Percentiles rank a stretch among this genome's conserved stretches.
phyloP scores from a whole-genome alignment of 495 filamentous ascomycete genomes.

The Sporormia fimetaria region DNA sequence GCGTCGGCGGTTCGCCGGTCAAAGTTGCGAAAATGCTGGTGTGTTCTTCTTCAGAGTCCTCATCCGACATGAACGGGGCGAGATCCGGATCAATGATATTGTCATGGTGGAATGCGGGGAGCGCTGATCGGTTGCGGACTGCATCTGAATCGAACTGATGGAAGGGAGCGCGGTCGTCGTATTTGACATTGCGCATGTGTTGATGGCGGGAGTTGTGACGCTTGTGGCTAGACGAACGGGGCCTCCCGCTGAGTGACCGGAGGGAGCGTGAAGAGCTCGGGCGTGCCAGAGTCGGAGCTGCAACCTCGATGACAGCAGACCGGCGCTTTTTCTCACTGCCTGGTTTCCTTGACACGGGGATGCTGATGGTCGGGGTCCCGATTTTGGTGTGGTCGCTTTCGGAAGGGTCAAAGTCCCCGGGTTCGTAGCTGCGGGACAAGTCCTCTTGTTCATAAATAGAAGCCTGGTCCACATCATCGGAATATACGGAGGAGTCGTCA shows the following conservation, averaged over 20 bases:
- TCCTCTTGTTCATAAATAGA: slow-evolving; percentile 24
- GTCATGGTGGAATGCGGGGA: slow-evolving; percentile 91
- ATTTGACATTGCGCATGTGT: slow-evolving; percentile 49
- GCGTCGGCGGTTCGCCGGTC: slow-evolving; percentile 39
- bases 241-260: slow-evolving; percentile 56
- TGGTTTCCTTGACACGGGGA: slow-evolving; percentile 55
- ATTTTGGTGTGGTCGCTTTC: slow-evolving; percentile 30
- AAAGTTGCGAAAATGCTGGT: slow-evolving; percentile 74
- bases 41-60: slow-evolving; percentile 82
- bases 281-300: slow-evolving; percentile 56
- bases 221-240: slow-evolving; percentile 65
- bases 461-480: slow-evolving; percentile 43
- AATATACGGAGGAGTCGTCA: slow-evolving; percentile 83
- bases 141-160: slow-evolving; percentile 62
- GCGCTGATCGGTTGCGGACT: slow-evolving; percentile 47
- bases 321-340: slow-evolving; percentile 70
- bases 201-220: slow-evolving; percentile 81
- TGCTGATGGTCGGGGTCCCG: slow-evolving; percentile 34
- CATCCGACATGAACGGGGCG: slow-evolving; percentile 90
- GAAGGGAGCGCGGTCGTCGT: slow-evolving; percentile 78
- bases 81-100: slow-evolving; percentile 97
- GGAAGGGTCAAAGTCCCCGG: slow-evolving; percentile 11
- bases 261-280: slow-evolving; percentile 90
- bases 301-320: slow-evolving; percentile 86
- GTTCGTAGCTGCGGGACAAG: neutral